Evolutionary conservation across 495 filamentous ascomycete genomes (phyloP).

Genomic region (Lasiosphaeria miniovina): DNA sequence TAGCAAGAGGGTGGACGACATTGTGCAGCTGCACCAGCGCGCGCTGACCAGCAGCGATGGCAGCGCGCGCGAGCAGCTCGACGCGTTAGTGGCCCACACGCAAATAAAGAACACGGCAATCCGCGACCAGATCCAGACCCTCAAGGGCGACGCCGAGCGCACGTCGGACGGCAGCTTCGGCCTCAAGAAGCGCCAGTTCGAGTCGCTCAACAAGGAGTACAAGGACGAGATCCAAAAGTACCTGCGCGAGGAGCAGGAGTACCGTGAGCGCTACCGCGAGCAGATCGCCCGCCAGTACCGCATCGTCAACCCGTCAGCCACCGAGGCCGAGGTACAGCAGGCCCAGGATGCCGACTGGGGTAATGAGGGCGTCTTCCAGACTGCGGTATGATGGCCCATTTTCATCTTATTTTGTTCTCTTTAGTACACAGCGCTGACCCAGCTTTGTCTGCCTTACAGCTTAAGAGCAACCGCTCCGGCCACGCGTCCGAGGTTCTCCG

Average conservation of each 20-base stretch:
- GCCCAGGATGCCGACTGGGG: slow-evolving; percentile 67
- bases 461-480: slow-evolving; percentile 65
- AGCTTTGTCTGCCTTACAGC: slow-evolving; percentile 41
- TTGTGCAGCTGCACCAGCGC: slow-evolving; percentile 59
- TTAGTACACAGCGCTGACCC: not conserved
- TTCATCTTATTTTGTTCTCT: not conserved
- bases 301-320: slow-evolving; percentile 72
- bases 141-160: slow-evolving; percentile 60
- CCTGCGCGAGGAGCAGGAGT: slow-evolving; percentile 62
- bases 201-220: slow-evolving; percentile 62
- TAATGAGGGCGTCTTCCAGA: slow-evolving; percentile 73
- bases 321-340: slow-evolving; percentile 59
- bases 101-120: slow-evolving; percentile 63
- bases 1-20: slow-evolving; percentile 51
- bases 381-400: slow-evolving; percentile 53
- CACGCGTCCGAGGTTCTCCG: slow-evolving; percentile 64
- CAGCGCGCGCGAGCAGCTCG: slow-evolving; percentile 47
- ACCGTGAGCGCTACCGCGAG: slow-evolving; percentile 62
- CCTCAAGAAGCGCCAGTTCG: slow-evolving; percentile 61
- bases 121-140: slow-evolving; percentile 62
- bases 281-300: slow-evolving; percentile 71
- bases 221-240: slow-evolving; percentile 60
- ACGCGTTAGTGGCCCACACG: slow-evolving; percentile 60
- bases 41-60: slow-evolving; percentile 53
- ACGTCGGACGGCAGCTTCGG: slow-evolving; percentile 50